These are phyloP conservation scores for Truncatella angustata DNA, from an alignment of 2,329 filamentous ascomycete genomes.

Conservation along the genomic window DNA sequence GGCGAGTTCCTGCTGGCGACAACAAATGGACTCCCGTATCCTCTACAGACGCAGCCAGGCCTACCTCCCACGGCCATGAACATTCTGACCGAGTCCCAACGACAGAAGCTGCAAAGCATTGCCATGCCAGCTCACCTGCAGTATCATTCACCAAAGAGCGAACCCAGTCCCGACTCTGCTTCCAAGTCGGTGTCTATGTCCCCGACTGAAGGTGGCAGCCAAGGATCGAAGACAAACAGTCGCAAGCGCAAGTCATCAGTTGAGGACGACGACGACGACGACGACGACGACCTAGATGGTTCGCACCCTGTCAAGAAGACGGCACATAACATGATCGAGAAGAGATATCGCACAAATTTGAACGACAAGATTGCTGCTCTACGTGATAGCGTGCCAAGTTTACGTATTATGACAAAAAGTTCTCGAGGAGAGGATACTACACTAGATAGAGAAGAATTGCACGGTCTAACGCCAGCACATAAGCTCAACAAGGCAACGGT, in stretches of 20 bases:
- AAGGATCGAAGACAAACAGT: constrained; percentile 40
- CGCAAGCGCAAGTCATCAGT: constrained; percentile 71
- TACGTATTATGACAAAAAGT: constrained; percentile 79
- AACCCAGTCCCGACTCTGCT: constrained; percentile 57
- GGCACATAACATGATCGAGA: constrained; percentile 97
- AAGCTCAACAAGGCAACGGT: constrained; percentile 98
- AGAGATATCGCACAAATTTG: constrained; percentile 91
- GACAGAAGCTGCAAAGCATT: constrained; percentile 60
- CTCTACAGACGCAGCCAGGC: constrained; percentile 24
- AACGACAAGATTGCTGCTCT: constrained; percentile 96
- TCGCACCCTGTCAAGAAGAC: constrained; percentile 75
- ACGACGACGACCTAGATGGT: constrained; percentile 60
- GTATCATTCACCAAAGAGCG: constrained; percentile 58
- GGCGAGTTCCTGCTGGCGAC: constrained; percentile 12
- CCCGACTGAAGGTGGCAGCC: constrained; percentile 57
- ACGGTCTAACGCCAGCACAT: constrained; percentile 82
- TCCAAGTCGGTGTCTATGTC: constrained; percentile 49
- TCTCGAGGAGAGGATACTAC: constrained; percentile 65
- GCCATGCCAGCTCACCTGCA: constrained; percentile 64
- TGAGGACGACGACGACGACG: constrained; percentile 53
- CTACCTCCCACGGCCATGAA: constrained; percentile 33
- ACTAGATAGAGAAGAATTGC: constrained; percentile 75
- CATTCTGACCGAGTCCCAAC: constrained; percentile 55
- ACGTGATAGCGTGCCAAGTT: constrained; percentile 85
- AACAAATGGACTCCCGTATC: constrained; percentile 21